Percentiles rank a stretch among this genome's conserved stretches.
These are phyloP conservation scores for Prosopis cineraria DNA, from an alignment of 306 rosid species.

Conservation along the genomic window DNA sequence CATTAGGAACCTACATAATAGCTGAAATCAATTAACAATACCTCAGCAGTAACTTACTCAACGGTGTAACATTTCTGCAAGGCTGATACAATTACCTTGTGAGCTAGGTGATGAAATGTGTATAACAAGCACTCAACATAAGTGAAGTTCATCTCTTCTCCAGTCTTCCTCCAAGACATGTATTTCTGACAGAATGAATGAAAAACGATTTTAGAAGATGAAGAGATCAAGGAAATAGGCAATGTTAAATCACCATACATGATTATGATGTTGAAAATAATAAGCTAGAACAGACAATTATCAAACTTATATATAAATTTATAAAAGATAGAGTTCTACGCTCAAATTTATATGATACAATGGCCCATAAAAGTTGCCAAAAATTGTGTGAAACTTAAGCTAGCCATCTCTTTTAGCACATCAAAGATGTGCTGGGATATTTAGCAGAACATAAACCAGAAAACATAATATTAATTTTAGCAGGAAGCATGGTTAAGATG, in stretches of 20 bases:
- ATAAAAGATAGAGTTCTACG: not conserved
- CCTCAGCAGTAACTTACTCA: not conserved
- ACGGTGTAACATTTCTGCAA: slow-evolving; percentile 7
- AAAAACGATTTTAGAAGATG: slow-evolving; percentile 13
- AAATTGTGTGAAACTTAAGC: not conserved
- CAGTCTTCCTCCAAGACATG: slow-evolving; percentile 89
- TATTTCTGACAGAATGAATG: slow-evolving; percentile 62
- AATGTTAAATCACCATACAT: not conserved
- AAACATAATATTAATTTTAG: slow-evolving; percentile 13
- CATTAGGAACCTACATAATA: slow-evolving; percentile 86
- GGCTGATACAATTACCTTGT: slow-evolving; percentile 61
- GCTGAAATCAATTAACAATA: slow-evolving; percentile 25
- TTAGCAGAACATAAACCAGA: slow-evolving; percentile 25
- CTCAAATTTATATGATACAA: not conserved
- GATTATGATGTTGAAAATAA: not conserved
- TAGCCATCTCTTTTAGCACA: slow-evolving; percentile 15
- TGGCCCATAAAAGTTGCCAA: too few relatives aligned
- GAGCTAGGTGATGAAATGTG: slow-evolving; percentile 94
- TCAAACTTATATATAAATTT: not conserved
- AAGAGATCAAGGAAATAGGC: not conserved
- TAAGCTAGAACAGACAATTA: not conserved
- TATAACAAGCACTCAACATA: slow-evolving; percentile 93
- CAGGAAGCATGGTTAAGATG: not conserved
- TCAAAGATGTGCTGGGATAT: slow-evolving; percentile 6
- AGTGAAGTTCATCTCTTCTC: slow-evolving; percentile 91